Evolutionary conservation across 495 filamentous ascomycete species (phyloP), one percentile per base, ranked within the genome.

Genomic region (Xylaria curta): DNA sequence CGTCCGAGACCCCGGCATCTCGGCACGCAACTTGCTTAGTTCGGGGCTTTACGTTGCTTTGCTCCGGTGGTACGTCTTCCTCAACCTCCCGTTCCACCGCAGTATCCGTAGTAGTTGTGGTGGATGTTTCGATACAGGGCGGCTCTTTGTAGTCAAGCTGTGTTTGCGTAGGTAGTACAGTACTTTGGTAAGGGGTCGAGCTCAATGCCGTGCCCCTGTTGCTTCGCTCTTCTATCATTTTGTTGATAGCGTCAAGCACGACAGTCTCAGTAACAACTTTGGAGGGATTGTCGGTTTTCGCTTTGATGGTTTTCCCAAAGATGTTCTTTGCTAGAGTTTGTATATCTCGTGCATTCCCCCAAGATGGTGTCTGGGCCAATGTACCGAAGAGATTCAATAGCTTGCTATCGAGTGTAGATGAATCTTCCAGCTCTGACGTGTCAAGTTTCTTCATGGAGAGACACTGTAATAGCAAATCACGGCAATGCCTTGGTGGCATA

Each of bases 301-400:
- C 75, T 58, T 71, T 77, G 13, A 90, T 73, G 3, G 83, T 69
- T 54, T 76, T 80, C n/a, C 81, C 74, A 69, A 86, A 87, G 17
- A 92, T 84, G 0, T 54, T 76, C 70, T 88, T 90, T 0, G 81
- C 85, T 1, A 93, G 53, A 0, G 84, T 87, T 47, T 88, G 79
- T 0, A 94, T 83, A 66, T 94, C 92, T 10, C 91, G 81, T 0
- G 89, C 91, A 74, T 91, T 94, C 4, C 84, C 91, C 91, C 91
- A 94, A 17, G 82, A 83, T n/a, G 82, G 68, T 3, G 86, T 84
- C 3, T 70, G 68, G 0, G 86, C 73, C 2, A 92, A 78, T 1
- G 56, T 71, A 1, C 75, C 40, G 65, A 93, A 87, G 0, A 73
- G 71, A 5, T 76, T 46, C 0, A 81, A n/a, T 38, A 88, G 53